phyloP scores from a whole-genome alignment of 176 grass and related monocot genomes.

The Ampelocalamus luodianensis region DNA sequence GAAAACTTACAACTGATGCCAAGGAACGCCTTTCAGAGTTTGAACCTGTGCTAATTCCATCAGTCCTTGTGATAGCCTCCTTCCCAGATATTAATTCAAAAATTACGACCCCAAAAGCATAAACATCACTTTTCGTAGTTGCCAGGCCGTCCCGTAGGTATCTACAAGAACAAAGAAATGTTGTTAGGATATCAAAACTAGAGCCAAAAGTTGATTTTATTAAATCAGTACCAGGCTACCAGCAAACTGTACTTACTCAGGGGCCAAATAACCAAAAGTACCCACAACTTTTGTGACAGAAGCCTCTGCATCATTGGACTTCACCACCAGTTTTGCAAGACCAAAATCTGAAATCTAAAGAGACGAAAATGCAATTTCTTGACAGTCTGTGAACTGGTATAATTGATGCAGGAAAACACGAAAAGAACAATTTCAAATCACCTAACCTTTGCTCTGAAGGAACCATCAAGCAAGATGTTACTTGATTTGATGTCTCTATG shows the following conservation, averaged over 20 bases:
- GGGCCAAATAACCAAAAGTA: slow-evolving; percentile 97
- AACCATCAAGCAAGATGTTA: slow-evolving; percentile 94
- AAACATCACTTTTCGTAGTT: slow-evolving; percentile 94
- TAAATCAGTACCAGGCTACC: not conserved
- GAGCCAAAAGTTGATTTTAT: slow-evolving; percentile 23
- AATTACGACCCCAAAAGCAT: slow-evolving; percentile 96
- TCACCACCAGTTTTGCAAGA: slow-evolving; percentile 95
- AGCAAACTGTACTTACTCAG: slow-evolving; percentile 71
- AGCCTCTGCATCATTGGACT: slow-evolving; percentile 84
- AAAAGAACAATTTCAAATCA: slow-evolving; percentile 8
- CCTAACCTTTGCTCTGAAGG: slow-evolving; percentile 90
- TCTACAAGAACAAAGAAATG: slow-evolving; percentile 56
- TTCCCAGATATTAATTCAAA: slow-evolving; percentile 97
- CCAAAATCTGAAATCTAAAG: slow-evolving; percentile 97
- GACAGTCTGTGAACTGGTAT: not conserved
- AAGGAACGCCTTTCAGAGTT: slow-evolving; percentile 89
- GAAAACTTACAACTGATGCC: slow-evolving; percentile 90
- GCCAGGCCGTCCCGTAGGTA: slow-evolving; percentile 91
- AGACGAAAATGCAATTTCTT: slow-evolving; percentile 14
- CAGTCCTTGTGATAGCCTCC: slow-evolving; percentile 87
- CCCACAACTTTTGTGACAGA: slow-evolving; percentile 97
- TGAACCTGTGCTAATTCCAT: slow-evolving; percentile 50
- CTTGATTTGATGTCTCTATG: slow-evolving; percentile 99
- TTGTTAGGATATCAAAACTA: slow-evolving; percentile 11
- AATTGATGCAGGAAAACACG: slow-evolving; percentile 4